Evolutionary conservation across 495 filamentous ascomycete genomes (phyloP), one percentile per base, ranked within the genome.

Genomic region (Cladorrhinum samala): DNA sequence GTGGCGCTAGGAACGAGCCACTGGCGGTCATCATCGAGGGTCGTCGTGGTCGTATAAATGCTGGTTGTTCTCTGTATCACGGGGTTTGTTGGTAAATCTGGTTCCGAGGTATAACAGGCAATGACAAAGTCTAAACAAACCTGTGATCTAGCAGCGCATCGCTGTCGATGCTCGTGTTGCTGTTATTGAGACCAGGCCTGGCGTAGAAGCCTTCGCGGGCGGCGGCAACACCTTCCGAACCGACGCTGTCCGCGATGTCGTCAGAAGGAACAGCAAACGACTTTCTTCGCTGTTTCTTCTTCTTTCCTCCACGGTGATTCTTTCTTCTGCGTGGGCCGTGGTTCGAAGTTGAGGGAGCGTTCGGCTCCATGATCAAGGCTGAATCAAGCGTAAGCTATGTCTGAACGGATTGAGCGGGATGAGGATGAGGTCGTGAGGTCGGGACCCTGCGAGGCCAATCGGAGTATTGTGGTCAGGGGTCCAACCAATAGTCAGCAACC

Each of bases 81-180:
- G 44, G 47, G 55, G 19, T 6, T 36, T 25, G 57, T 52, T 52
- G 51, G 43, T 60, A 52, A n/a, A 17, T 13, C 7, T 3, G 19
- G 37, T 41, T 18, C 6, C 18, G 23, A 9, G 20, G 8, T n/a
- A n/a, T n/a, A n/a, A n/a, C n/a, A n/a, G n/a, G n/a, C n/a, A n/a
- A n/a, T n/a, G n/a, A n/a, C n/a, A n/a, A n/a, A n/a, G n/a, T n/a
- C n/a, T n/a, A n/a, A 43, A 36, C 63, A 24, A 72, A 89, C 87
- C 87, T 77, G 61, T 95, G 89, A 63, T 94, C 89, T 40, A 94
- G 68, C 43, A 94, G 73, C 3, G 80, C 83, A 59, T 89, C 81
- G 62, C 87, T 92, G 50, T 91, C 89, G 49, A 95, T 69, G 62
- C 89, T 94, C 3, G 87, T 89, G 63, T 76, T 83, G 66, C 89